Evolutionary conservation across 2,329 filamentous ascomycete genomes (phyloP).

Genomic region (Aquanectria penicillioides): DNA sequence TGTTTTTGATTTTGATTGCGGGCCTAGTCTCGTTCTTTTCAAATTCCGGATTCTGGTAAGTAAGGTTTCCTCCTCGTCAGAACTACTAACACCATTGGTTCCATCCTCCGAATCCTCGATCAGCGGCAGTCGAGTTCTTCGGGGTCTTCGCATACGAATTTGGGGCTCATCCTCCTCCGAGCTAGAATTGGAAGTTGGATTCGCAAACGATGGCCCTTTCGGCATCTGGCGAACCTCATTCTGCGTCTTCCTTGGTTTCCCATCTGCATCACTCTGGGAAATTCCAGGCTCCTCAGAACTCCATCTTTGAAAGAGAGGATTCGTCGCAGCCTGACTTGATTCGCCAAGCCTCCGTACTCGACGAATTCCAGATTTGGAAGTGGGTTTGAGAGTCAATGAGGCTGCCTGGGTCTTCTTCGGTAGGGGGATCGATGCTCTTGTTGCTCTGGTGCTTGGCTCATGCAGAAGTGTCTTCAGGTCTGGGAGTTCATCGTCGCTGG

Average conservation of each 20-base stretch:
- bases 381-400: constrained; percentile 37
- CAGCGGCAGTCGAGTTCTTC: constrained; percentile 19
- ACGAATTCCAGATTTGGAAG: constrained; percentile 37
- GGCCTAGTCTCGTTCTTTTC: constrained; percentile 17
- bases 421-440: constrained; percentile 20
- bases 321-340: constrained; percentile 32
- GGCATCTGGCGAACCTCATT: constrained; percentile 10
- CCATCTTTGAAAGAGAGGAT: constrained; percentile 48
- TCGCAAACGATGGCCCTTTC: constrained; percentile 5
- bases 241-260: constrained; percentile 1
- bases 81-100: constrained; percentile 2
- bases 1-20: constrained; percentile 3
- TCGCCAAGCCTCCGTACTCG: constrained; percentile 46
- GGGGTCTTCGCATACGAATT: constrained; percentile 12
- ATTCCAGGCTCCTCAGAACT: constrained; percentile 34
- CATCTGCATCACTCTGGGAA: background rate
- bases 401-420: constrained; percentile 22
- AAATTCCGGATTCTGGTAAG: constrained; percentile 35
- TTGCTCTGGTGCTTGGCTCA: constrained; percentile 27
- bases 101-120: constrained; percentile 36
- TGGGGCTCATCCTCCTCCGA: constrained; percentile 25
- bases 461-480: constrained; percentile 47
- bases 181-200: background rate
- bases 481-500: constrained; percentile 56
- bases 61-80: constrained; percentile 30